Conservation (phyloP, 2,329 filamentous ascomycete species). For the Ceratocystis papillata region DNA sequence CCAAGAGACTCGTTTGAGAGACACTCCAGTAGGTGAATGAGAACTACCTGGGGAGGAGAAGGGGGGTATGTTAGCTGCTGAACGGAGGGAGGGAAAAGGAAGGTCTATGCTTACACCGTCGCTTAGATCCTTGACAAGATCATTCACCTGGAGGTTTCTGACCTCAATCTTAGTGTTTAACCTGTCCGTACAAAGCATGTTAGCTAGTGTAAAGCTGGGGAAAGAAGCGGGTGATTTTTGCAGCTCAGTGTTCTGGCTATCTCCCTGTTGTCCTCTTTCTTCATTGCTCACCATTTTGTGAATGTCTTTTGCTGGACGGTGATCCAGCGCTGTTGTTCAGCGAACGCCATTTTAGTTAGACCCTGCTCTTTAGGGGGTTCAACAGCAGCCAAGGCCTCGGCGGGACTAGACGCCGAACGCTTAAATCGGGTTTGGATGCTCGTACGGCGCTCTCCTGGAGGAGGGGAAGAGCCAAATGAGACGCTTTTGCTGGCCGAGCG, state of each 20-base stretch:
- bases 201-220: background rate
- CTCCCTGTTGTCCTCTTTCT: background rate
- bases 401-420: constrained; percentile 32
- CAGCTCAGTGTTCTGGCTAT: background rate
- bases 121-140: constrained; percentile 79
- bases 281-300: constrained; percentile 65
- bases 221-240: too few species aligned
- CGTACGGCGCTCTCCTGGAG: constrained; percentile 25
- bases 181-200: constrained; percentile 41
- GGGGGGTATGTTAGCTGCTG: background rate
- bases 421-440: constrained; percentile 31
- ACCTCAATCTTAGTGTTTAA: constrained; percentile 87
- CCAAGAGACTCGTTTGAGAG: constrained; percentile 89
- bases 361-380: constrained; percentile 42
- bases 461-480: constrained; percentile 29
- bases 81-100: background rate
- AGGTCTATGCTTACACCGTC: constrained; percentile 62
- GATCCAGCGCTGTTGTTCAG: constrained; percentile 57
- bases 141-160: constrained; percentile 68
- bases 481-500: constrained; percentile 34
- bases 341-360: constrained; percentile 50
- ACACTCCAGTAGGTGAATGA: constrained; percentile 95
- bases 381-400: constrained; percentile 37
- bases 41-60: constrained; percentile 54
- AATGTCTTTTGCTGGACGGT: constrained; percentile 97